These are phyloP conservation scores for Raffaelea arxii DNA, from an alignment of 2,329 filamentous ascomycete genomes.

Conservation along the genomic window DNA sequence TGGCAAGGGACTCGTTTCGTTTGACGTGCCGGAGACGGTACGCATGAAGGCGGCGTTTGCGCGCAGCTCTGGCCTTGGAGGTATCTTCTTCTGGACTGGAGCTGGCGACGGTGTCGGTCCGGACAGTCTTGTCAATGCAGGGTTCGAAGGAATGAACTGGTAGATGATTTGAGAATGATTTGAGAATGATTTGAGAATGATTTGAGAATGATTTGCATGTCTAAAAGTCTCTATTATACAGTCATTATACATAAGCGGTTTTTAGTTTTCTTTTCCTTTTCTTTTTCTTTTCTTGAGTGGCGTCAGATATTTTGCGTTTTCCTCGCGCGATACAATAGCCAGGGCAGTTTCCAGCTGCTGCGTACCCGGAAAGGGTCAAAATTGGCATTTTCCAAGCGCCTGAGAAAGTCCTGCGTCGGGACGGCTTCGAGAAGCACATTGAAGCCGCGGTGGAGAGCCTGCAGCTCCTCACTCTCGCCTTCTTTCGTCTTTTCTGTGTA, in stretches of 20 bases:
- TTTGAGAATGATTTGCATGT: no score
- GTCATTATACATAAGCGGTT: not conserved
- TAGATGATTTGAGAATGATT: no score
- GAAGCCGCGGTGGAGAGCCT: slow-evolving; percentile 53
- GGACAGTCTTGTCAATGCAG: slow-evolving; percentile 50
- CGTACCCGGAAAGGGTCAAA: slow-evolving; percentile 70
- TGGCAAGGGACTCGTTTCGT: slow-evolving; percentile 46
- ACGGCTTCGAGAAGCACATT: slow-evolving; percentile 73
- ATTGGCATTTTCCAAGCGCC: slow-evolving; percentile 66
- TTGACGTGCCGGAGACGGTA: slow-evolving; percentile 54
- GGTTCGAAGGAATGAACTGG: slow-evolving; percentile 40
- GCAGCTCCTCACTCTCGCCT: slow-evolving; percentile 29
- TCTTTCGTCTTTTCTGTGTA: slow-evolving; percentile 24
- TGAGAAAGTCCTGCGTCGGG: slow-evolving; percentile 67
- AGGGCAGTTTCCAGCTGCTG: slow-evolving; percentile 75
- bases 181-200: no score
- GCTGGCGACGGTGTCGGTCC: slow-evolving; percentile 44
- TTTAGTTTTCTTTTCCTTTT: not conserved
- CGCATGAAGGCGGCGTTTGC: slow-evolving; percentile 51
- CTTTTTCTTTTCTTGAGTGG: not conserved
- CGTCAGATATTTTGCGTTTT: slow-evolving; percentile 38
- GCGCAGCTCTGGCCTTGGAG: slow-evolving; percentile 42
- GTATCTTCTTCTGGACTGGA: slow-evolving; percentile 62
- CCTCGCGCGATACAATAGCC: slow-evolving; percentile 52
- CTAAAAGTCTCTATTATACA: not conserved